These are phyloP conservation scores for Datisca glomerata DNA, from an alignment of 306 rosid genomes.

Conservation along the genomic window DNA sequence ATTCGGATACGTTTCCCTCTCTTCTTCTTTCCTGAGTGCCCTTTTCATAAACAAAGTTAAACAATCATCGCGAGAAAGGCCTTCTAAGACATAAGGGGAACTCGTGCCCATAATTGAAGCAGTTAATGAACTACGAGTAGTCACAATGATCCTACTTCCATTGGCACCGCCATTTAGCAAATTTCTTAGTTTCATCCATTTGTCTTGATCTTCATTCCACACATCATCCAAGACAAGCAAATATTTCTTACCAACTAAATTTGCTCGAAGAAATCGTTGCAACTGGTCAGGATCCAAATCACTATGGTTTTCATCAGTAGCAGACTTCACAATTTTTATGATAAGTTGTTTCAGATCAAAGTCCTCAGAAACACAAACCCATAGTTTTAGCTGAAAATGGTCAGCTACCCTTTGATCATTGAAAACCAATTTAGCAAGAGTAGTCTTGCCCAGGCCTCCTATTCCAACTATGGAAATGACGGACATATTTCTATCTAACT, in stretches of 20 bases:
- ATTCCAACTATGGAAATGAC: background rate
- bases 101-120: background rate
- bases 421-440: background rate
- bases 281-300: too few species aligned
- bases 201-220: constrained; percentile 1
- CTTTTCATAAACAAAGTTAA: constrained; percentile 2
- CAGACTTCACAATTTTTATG: background rate
- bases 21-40: too few species aligned
- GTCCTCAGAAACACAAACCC: background rate
- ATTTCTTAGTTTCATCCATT: background rate
- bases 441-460: background rate
- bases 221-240: constrained; percentile 13
- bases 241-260: background rate
- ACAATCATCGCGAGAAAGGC: background rate
- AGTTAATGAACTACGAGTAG: background rate
- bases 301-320: too few species aligned
- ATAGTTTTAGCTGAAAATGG: too few species aligned
- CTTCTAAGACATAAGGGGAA: background rate
- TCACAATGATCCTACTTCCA: constrained; percentile 6
- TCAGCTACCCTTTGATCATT: background rate
- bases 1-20: too few species aligned
- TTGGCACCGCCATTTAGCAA: background rate
- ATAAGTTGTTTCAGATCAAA: background rate
- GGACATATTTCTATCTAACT: background rate
- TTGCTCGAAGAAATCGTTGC: background rate